Conservation (phyloP, 768 basidiomycete genomes). For the Leccinum rimulosum region DNA sequence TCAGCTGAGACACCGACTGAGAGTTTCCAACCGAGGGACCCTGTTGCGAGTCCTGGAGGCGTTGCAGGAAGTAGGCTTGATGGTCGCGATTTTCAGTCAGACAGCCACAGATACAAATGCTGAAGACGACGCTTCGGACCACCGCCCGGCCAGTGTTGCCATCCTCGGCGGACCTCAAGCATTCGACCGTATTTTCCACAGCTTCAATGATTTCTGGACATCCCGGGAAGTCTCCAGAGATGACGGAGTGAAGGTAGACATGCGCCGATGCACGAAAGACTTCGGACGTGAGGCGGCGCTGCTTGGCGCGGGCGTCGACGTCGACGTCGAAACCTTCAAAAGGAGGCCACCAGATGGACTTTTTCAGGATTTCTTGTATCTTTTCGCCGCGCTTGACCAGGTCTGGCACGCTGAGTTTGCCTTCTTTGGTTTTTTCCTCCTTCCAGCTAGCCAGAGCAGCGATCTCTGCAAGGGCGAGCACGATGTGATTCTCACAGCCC, state of each 20-base stretch:
- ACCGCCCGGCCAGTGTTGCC: constrained; percentile 48
- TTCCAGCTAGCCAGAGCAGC: constrained; percentile 70
- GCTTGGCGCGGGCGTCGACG: constrained; percentile 25
- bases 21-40: constrained; percentile 64
- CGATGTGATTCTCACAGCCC: constrained; percentile 79
- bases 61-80: constrained; percentile 40
- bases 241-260: constrained; percentile 73
- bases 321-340: background rate
- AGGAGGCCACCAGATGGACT: constrained; percentile 14
- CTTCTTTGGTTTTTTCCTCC: constrained; percentile 34
- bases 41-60: constrained; percentile 48
- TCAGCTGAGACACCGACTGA: constrained; percentile 47
- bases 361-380: constrained; percentile 44
- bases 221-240: constrained; percentile 69
- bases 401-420: constrained; percentile 55
- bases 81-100: constrained; percentile 53
- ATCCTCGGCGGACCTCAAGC: constrained; percentile 40
- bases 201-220: constrained; percentile 59
- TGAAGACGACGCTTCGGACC: constrained; percentile 76
- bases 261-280: constrained; percentile 74
- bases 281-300: constrained; percentile 47
- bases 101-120: constrained; percentile 70
- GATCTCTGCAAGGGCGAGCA: constrained; percentile 78
- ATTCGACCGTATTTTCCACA: constrained; percentile 52
- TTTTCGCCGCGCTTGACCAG: constrained; percentile 52